Base-by-base conservation (phyloP, 257 asterid species). In the Nicotiana tabacum region DNA sequence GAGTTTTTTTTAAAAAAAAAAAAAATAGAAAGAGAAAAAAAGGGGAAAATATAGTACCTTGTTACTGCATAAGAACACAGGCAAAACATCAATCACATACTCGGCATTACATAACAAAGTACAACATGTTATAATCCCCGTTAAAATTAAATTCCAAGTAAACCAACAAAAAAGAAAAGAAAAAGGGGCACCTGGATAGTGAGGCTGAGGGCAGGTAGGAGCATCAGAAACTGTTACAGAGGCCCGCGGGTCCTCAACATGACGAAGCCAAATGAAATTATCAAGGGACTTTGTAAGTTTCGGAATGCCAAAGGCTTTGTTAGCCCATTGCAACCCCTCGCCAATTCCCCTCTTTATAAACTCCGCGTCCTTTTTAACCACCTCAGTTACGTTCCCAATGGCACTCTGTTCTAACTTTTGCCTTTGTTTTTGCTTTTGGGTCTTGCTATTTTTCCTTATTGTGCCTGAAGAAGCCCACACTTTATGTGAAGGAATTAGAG, bases 151-250 rank as follows among this genome's bases (percentile, higher is more conserved):
- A 37, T 48, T 33, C 66, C 39, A n/a, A 64, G 37, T 37, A 46
- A 62, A 12, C 51, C 39, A 2, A 32, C 2, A 17, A 57, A 30
- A 55, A 8, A 39, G 46, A 43, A 12, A n/a, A 7, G 7, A 18
- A 55, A 57, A 35, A 66, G 66, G 74, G 21, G 16, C 53, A 88
- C 98, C 97, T 89, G 97, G 90, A 85, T 94, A 96, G 62, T 55
- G 88, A 83, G 99, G 98, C 87, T 91, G 93, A 72, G 99, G 97
- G 95, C 96, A 91, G 18, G 91, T 81, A 64, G 95, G 94, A 66
- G 84, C 55, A 85, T 46, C 85, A 29, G 80, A 83, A 39, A 24
- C 66, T 56, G 83, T 74, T 10, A 64, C 48, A 77, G 87, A 81
- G 64, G 85, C 90, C 32, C 53, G 67, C 9, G 92, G 91, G 81